Evolutionary conservation across 2,329 filamentous ascomycete genomes (phyloP), one percentile per base, ranked within the genome.

Genomic region (Monilinia aucupariae): DNA sequence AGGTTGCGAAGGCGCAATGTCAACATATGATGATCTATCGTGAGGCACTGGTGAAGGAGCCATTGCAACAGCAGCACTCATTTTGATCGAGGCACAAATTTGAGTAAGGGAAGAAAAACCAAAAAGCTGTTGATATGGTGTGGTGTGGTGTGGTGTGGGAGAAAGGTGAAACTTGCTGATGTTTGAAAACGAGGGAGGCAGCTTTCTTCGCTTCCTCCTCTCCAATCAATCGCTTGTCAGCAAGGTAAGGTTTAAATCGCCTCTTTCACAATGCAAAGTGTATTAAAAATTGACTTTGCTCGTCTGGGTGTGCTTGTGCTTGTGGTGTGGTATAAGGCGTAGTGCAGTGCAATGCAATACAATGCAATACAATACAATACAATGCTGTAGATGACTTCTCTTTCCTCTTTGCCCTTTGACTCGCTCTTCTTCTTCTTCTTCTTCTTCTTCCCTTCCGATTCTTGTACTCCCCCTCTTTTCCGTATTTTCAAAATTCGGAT

Each of bases 31-130:
- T n/a, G 82, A 78, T 74, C 84, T 79, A 74, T 87, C 85, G 75
- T 87, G 84, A 69, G 84, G 85, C 76, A 84, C 85, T 72, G 85
- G 85, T 74, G 85, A 87, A 68, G 85, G 84, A 73, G 83, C 85
- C 85, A 87, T 87, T 72, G 85, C 83, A 74, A 87, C 82, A 76
- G 83, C 84, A 74, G 85, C 80, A 79, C 84, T 87, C 85, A 88
- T 88, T 74, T 71, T 86, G 67, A 60, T 51, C 34, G 64, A 51
- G 55, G 64, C 25, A 22, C 22, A 10, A 27, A 41, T 7, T 34
- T 52, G 34, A 45, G n/a, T n/a, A 27, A 39, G 22, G 27, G 10
- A 56, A 59, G 64, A 62, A 64, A 49, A 27, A n/a, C n/a, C n/a
- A 41, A 22, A 32, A 32, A 48, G 37, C 15, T 39, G 22, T 30